Percentiles rank a stretch among this genome's conserved stretches.
These are phyloP conservation scores for Apophysomyces ossiformis DNA, from an alignment of 371 early-diverging fungal genomes.

Conservation along the genomic window DNA sequence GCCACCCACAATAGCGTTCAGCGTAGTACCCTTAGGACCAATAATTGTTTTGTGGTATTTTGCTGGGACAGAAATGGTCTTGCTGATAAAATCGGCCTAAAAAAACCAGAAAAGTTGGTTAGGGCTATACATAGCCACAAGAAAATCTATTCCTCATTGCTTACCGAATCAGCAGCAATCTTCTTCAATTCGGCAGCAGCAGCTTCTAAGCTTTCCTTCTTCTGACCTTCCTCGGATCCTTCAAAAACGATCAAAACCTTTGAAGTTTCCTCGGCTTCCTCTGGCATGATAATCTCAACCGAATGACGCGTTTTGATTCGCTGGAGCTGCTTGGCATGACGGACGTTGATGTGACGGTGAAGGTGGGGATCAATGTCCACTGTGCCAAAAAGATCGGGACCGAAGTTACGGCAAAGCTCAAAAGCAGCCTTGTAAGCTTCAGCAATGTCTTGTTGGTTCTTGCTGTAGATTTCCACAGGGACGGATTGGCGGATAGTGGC, in stretches of 20 bases:
- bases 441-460: constrained; percentile 54
- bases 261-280: constrained; percentile 57
- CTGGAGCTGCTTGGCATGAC: constrained; percentile 77
- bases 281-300: constrained; percentile 78
- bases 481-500: constrained; percentile 32
- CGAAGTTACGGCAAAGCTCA: constrained; percentile 37
- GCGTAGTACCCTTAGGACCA: constrained; percentile 73
- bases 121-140: background rate
- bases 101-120: constrained; percentile 19
- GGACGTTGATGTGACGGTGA: constrained; percentile 80
- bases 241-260: constrained; percentile 78
- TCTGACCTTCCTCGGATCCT: constrained; percentile 58
- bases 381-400: constrained; percentile 67
- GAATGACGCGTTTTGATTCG: constrained; percentile 66
- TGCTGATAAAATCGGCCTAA: constrained; percentile 70
- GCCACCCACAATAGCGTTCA: constrained; percentile 65
- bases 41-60: constrained; percentile 81
- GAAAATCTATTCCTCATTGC: background rate
- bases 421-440: constrained; percentile 56
- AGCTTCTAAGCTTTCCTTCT: constrained; percentile 65
- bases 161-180: constrained; percentile 56
- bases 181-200: constrained; percentile 72
- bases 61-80: constrained; percentile 65
- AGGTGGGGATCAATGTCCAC: constrained; percentile 81
- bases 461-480: constrained; percentile 69